These are phyloP conservation scores for Jimgerdemannia lactiflua DNA, from an alignment of 192 early-diverging fungal genomes.

Conservation along the genomic window DNA sequence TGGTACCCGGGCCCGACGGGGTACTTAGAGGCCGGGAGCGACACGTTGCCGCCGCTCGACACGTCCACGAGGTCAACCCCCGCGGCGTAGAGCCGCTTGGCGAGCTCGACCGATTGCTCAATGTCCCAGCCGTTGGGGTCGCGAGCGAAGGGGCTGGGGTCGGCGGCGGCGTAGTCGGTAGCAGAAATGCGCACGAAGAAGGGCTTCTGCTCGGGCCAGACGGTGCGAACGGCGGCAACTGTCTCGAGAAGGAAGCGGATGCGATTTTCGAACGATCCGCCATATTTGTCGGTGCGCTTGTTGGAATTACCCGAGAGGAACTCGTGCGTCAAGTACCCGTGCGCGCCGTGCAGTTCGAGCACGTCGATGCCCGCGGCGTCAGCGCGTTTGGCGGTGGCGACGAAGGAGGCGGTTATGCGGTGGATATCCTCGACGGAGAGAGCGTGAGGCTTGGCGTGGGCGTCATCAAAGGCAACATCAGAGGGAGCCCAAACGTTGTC, in stretches of 20 bases:
- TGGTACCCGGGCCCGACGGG: slow-evolving; percentile 43
- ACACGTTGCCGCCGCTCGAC: slow-evolving; percentile 69
- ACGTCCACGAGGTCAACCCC: slow-evolving; percentile 90
- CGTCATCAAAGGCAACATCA: slow-evolving; percentile 41
- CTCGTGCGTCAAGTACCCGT: slow-evolving; percentile 84
- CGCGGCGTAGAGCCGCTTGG: slow-evolving; percentile 45
- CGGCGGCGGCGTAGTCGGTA: slow-evolving; percentile 61
- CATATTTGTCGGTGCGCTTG: slow-evolving; percentile 88
- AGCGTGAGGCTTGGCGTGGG: slow-evolving; percentile 16
- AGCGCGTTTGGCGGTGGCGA: slow-evolving; percentile 63
- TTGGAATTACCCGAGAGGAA: slow-evolving; percentile 84
- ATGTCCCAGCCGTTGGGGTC: slow-evolving; percentile 65
- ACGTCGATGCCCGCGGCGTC: slow-evolving; percentile 79
- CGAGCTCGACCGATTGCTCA: slow-evolving; percentile 68
- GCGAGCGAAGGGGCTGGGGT: slow-evolving; percentile 33
- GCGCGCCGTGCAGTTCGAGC: slow-evolving; percentile 84
- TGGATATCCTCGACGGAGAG: slow-evolving; percentile 54
- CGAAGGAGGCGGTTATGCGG: slow-evolving; percentile 58
- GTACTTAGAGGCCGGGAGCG: slow-evolving; percentile 13
- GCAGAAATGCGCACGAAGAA: slow-evolving; percentile 81
- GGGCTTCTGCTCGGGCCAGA: slow-evolving; percentile 80
- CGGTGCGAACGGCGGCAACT: slow-evolving; percentile 49
- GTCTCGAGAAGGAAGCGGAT: slow-evolving; percentile 73
- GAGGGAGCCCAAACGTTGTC: slow-evolving; percentile 67
- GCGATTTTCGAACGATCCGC: slow-evolving; percentile 90